A percentile compares a stretch with the other conserved stretches of the same genome.
These are phyloP conservation scores for Ceratocystis ficicola DNA, from an alignment of 2,329 filamentous ascomycete genomes.

Conservation along the genomic window DNA sequence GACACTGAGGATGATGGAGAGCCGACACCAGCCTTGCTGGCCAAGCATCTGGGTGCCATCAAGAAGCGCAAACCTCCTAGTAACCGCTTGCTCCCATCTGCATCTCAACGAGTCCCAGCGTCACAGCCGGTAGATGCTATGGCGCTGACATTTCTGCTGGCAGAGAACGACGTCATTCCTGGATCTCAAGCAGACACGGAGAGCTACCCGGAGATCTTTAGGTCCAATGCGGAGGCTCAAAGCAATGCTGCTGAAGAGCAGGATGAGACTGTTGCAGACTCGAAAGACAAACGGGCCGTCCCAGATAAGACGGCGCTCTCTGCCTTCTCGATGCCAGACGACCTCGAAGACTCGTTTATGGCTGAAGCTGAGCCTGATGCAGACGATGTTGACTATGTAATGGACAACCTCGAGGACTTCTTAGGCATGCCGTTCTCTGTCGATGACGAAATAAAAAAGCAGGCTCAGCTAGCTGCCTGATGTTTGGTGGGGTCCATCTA, in stretches of 20 bases:
- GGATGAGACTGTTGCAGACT: conserved; percentile 16
- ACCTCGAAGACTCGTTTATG: conserved; percentile 11
- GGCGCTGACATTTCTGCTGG: conserved; percentile 39
- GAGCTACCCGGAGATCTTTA: conserved; percentile 17
- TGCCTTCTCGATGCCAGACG: neutral
- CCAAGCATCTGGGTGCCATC: conserved; percentile 18
- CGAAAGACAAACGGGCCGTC: neutral
- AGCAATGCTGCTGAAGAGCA: conserved; percentile 2
- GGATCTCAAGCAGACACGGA: conserved; percentile 18
- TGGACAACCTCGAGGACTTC: conserved; percentile 37
- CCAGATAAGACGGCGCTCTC: neutral
- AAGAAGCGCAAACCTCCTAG: conserved; percentile 1
- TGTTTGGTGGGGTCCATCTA: neutral
- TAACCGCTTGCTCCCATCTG: conserved; percentile 31
- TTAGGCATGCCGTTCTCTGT: conserved; percentile 31
- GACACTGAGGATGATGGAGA: neutral
- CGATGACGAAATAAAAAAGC: conserved; percentile 26
- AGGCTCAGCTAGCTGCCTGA: conserved; percentile 15
- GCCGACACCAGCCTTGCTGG: conserved; percentile 23
- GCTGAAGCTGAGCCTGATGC: conserved; percentile 28
- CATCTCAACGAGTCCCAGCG: conserved; percentile 32
- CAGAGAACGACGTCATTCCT: conserved; percentile 29
- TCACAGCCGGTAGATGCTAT: conserved; percentile 37
- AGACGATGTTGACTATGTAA: conserved; percentile 37
- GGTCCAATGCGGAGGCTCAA: conserved; percentile 12